These are phyloP conservation scores for Cladosporium sp. DNA, from an alignment of 2,329 filamentous ascomycete species.

Conservation along the genomic window DNA sequence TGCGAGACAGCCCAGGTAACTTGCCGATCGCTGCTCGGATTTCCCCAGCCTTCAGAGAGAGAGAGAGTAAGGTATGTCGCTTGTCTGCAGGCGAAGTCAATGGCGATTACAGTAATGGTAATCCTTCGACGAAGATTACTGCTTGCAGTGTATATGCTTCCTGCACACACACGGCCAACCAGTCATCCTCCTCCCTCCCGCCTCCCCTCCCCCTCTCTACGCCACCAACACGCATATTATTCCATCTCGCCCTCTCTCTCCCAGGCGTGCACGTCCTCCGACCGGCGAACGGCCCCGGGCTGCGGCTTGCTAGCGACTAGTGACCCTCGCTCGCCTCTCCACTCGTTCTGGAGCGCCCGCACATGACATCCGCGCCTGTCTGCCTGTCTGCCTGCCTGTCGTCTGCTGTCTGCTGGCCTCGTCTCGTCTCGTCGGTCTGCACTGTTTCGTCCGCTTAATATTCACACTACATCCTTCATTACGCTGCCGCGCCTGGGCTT, in stretches of 20 bases:
- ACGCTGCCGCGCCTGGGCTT: slow-evolving; percentile 8
- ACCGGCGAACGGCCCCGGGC: slow-evolving; percentile 1
- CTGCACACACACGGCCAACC: background rate
- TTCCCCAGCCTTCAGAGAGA: background rate
- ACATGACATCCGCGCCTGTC: slow-evolving; percentile 8
- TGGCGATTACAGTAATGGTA: background rate
- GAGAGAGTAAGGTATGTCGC: too few relatives aligned
- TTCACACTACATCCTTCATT: background rate
- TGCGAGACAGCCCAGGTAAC: background rate
- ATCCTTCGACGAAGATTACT: background rate
- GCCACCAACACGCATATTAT: slow-evolving; percentile 2
- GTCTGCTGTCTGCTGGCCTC: slow-evolving; percentile 1
- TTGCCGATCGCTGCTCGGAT: background rate
- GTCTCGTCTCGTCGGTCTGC: background rate
- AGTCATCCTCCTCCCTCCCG: background rate
- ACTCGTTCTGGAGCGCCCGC: slow-evolving; percentile 18
- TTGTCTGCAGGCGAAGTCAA: background rate
- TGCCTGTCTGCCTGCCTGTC: background rate
- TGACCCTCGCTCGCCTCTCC: slow-evolving; percentile 12
- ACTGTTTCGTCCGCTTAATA: slow-evolving; percentile 5
- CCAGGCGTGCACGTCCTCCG: background rate
- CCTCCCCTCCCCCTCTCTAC: background rate
- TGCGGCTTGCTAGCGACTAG: slow-evolving; percentile 6
- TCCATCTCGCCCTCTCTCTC: background rate
- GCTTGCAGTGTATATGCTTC: background rate